Base-by-base conservation (phyloP, 768 basidiomycete genomes). In the Hortiboletus flavorubellus region DNA sequence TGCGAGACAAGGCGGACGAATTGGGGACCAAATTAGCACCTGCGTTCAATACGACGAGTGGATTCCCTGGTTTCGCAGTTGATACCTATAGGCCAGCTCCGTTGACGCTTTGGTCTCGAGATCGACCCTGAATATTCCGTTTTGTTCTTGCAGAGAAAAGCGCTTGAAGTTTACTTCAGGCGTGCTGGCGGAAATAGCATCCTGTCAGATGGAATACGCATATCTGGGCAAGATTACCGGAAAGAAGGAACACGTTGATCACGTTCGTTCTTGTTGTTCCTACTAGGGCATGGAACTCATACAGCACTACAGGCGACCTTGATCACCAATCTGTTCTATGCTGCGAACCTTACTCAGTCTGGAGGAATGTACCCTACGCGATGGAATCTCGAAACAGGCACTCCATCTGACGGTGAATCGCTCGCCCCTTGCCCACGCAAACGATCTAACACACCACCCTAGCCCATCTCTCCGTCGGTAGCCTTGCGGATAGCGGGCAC, bases 151-250 rank as follows among this genome's bases (percentile, higher is more conserved):
- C 12, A 67, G 64, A 0, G 38, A 42, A 50, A 48, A 1, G 1
- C 33, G 16, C 18, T 2, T 10, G 12, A 3, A n/a, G 8, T 26
- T 5, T 31, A 0, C 0, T 44, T 62, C 73, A 5, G 79, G 78
- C 10, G 65, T 80, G 12, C 65, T 87, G 12, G 90, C 93, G 0
- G 93, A 97, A 70, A 84, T 93, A 33, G 89, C 84, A 0, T 89
- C 82, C 43, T 75, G 86, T 51, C 91, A 94, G 65, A 68, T 95
- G 49, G 93, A 95, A 70, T 89, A 93, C 64, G 82, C 87, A 53
- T 93, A 93, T 61, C 78, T 95, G 5, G 88, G 88, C 4, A 85
- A 90, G 61, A 68, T 86, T 26, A 92, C 91, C 0, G 88, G 87
- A 0, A 85, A 87, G 61, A 78, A 79, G 51, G 78, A 80, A 41